phyloP scores from a whole-genome alignment of 257 asterid genomes.

The Nicotiana benthamiana region DNA sequence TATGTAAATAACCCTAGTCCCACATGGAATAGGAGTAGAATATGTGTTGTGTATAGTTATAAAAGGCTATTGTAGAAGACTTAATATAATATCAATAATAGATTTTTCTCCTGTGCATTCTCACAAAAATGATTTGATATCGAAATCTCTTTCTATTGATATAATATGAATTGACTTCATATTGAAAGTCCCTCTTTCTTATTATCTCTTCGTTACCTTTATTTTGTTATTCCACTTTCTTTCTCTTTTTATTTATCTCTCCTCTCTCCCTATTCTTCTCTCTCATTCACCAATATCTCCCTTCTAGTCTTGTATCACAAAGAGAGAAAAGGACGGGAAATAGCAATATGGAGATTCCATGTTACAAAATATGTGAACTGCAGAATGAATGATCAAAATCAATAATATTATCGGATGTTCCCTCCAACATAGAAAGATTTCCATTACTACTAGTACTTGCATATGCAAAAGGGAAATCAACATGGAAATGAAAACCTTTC shows the following conservation, averaged over 20 bases:
- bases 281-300: background rate
- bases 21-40: too few relatives aligned
- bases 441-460: background rate
- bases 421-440: background rate
- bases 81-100: too few relatives aligned
- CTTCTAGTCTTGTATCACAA: background rate
- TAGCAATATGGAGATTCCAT: background rate
- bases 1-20: too few relatives aligned
- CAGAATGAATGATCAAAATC: background rate
- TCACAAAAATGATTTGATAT: background rate
- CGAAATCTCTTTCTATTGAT: background rate
- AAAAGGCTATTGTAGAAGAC: too few relatives aligned
- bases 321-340: background rate
- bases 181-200: background rate
- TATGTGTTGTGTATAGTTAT: too few relatives aligned
- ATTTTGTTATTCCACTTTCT: background rate
- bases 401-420: background rate
- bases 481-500: background rate
- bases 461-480: background rate
- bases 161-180: background rate
- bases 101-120: too few relatives aligned
- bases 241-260: background rate
- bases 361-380: background rate
- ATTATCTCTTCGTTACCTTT: background rate
- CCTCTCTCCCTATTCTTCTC: background rate